Percentiles rank a stretch among this genome's conserved stretches.
These are phyloP conservation scores for Albifimbria verrucaria DNA, from an alignment of 2,329 filamentous ascomycete species.

Conservation along the genomic window DNA sequence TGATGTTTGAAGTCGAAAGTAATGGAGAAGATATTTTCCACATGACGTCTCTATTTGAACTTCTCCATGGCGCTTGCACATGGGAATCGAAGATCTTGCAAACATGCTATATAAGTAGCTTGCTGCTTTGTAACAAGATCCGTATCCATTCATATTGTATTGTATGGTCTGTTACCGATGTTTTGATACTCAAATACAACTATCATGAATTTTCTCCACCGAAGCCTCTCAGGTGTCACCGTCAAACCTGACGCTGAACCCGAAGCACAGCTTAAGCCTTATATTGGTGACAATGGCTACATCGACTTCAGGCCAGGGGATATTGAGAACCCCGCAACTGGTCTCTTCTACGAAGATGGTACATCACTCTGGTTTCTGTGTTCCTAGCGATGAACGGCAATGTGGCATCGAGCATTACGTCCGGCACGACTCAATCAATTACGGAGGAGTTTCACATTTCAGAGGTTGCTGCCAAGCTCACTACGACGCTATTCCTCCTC, in stretches of 20 bases:
- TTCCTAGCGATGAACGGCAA: constrained; percentile 53
- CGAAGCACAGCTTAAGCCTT: constrained; percentile 20
- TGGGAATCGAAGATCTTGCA: too few species aligned
- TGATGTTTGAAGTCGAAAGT: too few species aligned
- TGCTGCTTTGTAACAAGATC: too few species aligned
- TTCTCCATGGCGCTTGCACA: too few species aligned
- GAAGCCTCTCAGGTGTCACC: too few species aligned
- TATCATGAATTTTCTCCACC: too few species aligned
- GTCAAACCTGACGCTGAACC: neutral
- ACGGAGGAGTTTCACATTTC: constrained; percentile 42
- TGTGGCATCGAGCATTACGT: constrained; percentile 38
- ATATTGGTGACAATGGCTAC: constrained; percentile 46
- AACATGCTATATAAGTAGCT: too few species aligned
- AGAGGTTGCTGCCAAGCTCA: constrained; percentile 37
- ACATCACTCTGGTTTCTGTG: constrained; percentile 38
- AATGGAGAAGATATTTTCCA: too few species aligned
- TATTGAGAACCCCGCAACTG: constrained; percentile 50
- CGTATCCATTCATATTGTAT: too few species aligned
- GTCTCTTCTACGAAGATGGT: constrained; percentile 34
- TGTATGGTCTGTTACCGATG: too few species aligned
- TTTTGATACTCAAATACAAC: too few species aligned
- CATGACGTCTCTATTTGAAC: too few species aligned
- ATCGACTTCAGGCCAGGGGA: constrained; percentile 49
- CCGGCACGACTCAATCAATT: constrained; percentile 28
- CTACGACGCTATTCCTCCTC: constrained; percentile 45